Percentiles rank a stretch among this genome's conserved stretches.
phyloP scores from a whole-genome alignment of 1,139 yeast genomes.

The Nakaseomyces delphensis region DNA sequence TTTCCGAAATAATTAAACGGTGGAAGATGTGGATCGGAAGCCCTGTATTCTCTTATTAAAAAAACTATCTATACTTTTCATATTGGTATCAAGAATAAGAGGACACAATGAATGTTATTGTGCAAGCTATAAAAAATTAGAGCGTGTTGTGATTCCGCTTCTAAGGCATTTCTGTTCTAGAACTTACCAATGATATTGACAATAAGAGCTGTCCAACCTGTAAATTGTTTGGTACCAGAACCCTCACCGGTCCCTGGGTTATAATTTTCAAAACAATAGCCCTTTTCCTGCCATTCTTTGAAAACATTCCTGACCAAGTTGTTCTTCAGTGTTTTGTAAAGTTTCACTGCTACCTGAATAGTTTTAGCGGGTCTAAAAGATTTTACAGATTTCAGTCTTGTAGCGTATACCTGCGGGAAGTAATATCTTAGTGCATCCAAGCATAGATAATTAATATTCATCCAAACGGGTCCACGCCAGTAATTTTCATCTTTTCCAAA shows the following conservation, averaged over 20 bases:
- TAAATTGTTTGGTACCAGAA: constrained; percentile 77
- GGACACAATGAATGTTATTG: no score
- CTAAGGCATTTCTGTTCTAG: no score
- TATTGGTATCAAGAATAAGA: no score
- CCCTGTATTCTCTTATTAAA: no score
- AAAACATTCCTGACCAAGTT: constrained; percentile 64
- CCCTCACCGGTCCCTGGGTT: constrained; percentile 68
- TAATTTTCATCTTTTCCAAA: constrained; percentile 82
- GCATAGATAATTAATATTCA: constrained; percentile 77
- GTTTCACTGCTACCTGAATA: constrained; percentile 32
- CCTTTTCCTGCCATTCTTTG: constrained; percentile 62
- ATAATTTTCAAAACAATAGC: constrained; percentile 89
- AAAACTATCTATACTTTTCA: no score
- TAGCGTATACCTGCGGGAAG: constrained; percentile 21
- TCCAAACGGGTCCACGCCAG: constrained; percentile 96
- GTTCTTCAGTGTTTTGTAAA: constrained; percentile 51
- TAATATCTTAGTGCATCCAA: constrained; percentile 64
- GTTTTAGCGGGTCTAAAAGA: constrained; percentile 17
- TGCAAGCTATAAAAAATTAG: no score
- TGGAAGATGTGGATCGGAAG: no score
- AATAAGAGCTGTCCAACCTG: constrained; percentile 89
- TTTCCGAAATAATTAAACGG: no score
- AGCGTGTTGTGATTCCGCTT: no score
- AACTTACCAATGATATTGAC: constrained; percentile 55
- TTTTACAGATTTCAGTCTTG: constrained; percentile 11